phyloP scores from a whole-genome alignment of 345 rosid genomes.

The Passiflora organensis region DNA sequence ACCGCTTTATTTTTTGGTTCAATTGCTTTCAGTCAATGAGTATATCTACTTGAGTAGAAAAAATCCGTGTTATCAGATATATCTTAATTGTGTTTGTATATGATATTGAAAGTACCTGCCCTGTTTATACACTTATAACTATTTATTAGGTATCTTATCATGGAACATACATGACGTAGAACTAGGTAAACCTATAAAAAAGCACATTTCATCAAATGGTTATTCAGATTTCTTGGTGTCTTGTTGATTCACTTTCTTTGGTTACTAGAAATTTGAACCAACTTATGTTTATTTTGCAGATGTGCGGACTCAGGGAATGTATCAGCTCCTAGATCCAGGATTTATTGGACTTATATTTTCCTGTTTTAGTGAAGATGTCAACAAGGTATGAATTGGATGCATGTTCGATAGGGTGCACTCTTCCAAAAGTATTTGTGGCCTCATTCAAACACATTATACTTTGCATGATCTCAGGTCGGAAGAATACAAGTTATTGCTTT shows the following conservation, averaged over 20 bases:
- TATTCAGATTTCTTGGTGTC: neutral
- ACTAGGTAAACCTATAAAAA: too few species aligned
- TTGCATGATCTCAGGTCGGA: conserved; percentile 59
- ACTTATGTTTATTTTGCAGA: conserved; percentile 43
- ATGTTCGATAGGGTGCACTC: neutral
- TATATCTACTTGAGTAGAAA: neutral
- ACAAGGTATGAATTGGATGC: conserved; percentile 49
- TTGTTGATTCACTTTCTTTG: conserved; percentile 2
- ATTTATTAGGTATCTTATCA: too few species aligned
- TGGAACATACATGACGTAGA: too few species aligned
- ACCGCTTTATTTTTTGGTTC: neutral
- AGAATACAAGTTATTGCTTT: conserved; percentile 96
- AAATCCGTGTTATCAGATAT: neutral
- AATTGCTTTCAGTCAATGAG: neutral
- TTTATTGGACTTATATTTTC: conserved; percentile 94
- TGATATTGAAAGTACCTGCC: neutral
- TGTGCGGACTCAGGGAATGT: conserved; percentile 98
- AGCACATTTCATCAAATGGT: neutral
- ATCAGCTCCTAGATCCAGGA: conserved; percentile 94
- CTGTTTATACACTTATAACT: too few species aligned
- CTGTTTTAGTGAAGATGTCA: conserved; percentile 85
- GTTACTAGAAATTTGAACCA: conserved; percentile 9
- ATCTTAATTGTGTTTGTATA: neutral
- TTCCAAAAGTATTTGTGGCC: conserved; percentile 7
- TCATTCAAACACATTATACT: conserved; percentile 5